Evolutionary conservation across 1,284 basidiomycete species (phyloP).

Genomic region (Marasmius sp.): DNA sequence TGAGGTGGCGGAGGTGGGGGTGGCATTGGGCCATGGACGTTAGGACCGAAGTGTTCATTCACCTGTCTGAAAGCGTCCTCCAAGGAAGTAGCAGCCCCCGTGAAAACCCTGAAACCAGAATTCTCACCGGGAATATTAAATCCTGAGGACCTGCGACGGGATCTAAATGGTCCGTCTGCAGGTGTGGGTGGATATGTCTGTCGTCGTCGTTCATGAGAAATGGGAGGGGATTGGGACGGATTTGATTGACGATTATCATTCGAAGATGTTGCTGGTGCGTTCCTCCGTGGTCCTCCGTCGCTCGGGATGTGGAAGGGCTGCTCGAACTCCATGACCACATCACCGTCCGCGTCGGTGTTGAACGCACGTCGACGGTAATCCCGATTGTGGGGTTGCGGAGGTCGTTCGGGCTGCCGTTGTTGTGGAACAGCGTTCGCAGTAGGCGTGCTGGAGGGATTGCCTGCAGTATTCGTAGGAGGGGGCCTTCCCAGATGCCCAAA

Average conservation of each 20-base stretch:
- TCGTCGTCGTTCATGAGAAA: too few species aligned
- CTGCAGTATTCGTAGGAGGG: neutral
- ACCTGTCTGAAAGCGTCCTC: slow-evolving; percentile 3
- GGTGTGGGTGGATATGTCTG: neutral
- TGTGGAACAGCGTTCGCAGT: neutral
- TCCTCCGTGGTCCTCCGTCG: neutral
- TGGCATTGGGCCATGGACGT: neutral
- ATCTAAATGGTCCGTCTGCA: neutral
- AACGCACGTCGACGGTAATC: neutral
- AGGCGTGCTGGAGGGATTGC: neutral
- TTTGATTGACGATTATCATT: neutral
- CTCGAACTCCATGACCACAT: neutral
- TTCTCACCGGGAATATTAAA: neutral
- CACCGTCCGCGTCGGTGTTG: neutral
- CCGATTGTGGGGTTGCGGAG: neutral
- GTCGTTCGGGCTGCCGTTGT: too few species aligned
- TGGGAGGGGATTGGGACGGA: neutral
- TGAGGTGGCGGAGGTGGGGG: neutral
- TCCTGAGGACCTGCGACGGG: neutral
- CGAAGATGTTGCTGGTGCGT: neutral
- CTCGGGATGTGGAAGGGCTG: neutral
- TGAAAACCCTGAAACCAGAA: neutral
- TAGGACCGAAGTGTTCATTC: too few species aligned
- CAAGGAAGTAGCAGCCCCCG: neutral
- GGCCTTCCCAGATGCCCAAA: neutral